A percentile compares a stretch with the other conserved stretches of the same genome.
These are phyloP conservation scores for Echria macrotheca DNA, from an alignment of 495 filamentous ascomycete genomes.

Conservation along the genomic window DNA sequence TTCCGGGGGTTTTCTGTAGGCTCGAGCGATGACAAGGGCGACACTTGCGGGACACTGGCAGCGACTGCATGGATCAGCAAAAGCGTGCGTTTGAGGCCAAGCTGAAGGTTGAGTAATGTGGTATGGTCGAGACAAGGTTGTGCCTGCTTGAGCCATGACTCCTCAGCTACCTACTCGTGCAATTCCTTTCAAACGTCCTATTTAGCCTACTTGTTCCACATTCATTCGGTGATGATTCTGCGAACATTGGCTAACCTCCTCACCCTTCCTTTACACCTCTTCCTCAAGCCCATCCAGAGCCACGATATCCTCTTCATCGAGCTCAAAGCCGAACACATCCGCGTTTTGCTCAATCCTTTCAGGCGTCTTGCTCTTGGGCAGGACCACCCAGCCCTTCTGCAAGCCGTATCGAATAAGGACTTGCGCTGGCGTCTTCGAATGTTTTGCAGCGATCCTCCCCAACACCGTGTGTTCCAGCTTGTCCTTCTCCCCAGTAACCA, in stretches of 20 bases:
- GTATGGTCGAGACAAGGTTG: no score
- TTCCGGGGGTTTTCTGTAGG: no score
- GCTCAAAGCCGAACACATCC: constrained; percentile 72
- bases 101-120: no score
- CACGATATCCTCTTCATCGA: constrained; percentile 54
- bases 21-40: no score
- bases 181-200: no score
- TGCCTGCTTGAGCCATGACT: no score
- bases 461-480: constrained; percentile 61
- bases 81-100: no score
- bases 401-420: constrained; percentile 77
- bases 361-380: constrained; percentile 67
- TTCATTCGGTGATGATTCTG: not conserved
- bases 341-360: constrained; percentile 68
- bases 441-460: constrained; percentile 53
- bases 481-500: constrained; percentile 58
- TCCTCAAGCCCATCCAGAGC: constrained; percentile 31
- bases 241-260: not conserved
- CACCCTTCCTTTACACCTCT: not conserved
- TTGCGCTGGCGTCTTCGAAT: constrained; percentile 69
- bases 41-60: no score
- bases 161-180: no score
- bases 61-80: no score
- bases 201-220: no score
- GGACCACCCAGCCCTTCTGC: constrained; percentile 67